A percentile compares a stretch with the other conserved stretches of the same genome.
These are phyloP conservation scores for Hsuehochloa calcarea DNA, from an alignment of 176 grass and related monocot genomes.

Conservation along the genomic window DNA sequence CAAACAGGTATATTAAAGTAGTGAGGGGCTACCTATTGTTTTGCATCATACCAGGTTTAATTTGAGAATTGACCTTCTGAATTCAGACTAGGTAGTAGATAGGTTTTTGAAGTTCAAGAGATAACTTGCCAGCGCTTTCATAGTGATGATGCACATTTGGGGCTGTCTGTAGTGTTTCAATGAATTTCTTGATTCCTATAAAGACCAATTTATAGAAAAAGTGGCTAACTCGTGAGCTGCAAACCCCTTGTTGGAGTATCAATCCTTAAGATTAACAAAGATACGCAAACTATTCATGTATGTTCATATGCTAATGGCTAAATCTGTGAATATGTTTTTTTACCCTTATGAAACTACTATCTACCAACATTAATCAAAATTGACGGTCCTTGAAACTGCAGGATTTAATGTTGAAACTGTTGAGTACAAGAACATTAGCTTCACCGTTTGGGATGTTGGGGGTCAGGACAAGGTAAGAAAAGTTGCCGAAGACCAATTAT, in stretches of 20 bases:
- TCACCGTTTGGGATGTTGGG: slow-evolving; percentile 65
- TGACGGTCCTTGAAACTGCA: slow-evolving; percentile 7
- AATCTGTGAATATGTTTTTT: background rate
- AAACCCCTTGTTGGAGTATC: background rate
- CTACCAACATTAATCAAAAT: background rate
- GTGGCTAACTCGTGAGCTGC: background rate
- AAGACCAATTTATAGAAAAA: background rate
- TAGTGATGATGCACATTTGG: background rate
- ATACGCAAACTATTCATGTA: background rate
- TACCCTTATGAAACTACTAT: background rate
- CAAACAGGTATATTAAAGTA: background rate
- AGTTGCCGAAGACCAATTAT: background rate
- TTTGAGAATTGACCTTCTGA: background rate
- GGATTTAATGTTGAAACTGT: slow-evolving; percentile 69
- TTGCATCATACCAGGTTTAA: background rate
- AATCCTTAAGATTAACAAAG: background rate
- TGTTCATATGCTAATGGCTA: background rate
- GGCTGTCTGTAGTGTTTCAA: background rate
- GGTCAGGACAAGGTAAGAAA: slow-evolving; percentile 57
- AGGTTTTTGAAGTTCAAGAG: background rate
- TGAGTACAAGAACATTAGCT: slow-evolving; percentile 70
- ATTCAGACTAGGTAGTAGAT: background rate
- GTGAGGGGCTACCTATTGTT: background rate
- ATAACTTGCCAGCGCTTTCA: background rate
- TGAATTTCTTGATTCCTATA: background rate